Evolutionary conservation across 306 rosid species (phyloP).

Genomic region (Argentina anserina): DNA sequence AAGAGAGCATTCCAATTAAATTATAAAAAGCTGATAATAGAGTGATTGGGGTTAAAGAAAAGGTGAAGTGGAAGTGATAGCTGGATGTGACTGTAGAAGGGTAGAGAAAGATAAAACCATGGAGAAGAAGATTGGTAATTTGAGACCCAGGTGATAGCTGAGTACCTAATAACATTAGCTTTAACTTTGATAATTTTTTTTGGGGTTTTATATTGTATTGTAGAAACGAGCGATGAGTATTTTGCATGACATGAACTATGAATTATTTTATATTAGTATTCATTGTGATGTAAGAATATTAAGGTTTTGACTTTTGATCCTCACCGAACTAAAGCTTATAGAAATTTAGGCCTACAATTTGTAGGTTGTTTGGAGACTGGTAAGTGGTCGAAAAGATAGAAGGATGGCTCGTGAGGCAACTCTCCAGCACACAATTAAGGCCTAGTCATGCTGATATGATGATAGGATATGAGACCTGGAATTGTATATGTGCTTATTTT

Average conservation of each 20-base stretch:
- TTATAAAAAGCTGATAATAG: background rate
- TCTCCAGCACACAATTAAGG: background rate
- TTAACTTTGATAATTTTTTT: background rate
- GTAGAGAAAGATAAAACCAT: background rate
- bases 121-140: background rate
- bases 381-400: background rate
- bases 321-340: background rate
- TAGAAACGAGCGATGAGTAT: background rate
- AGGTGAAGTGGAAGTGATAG: background rate
- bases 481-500: too few relatives aligned
- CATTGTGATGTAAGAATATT: background rate
- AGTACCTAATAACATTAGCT: background rate
- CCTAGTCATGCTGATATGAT: background rate
- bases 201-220: background rate
- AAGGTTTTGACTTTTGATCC: background rate
- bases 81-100: background rate
- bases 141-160: background rate
- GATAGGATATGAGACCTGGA: background rate
- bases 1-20: background rate
- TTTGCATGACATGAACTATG: background rate
- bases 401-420: background rate
- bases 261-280: background rate
- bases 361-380: background rate
- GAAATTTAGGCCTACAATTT: background rate
- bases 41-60: background rate